Evolutionary conservation across 352 stramenopile species (phyloP).

Genomic region (Phytophthora chlamydospora): DNA sequence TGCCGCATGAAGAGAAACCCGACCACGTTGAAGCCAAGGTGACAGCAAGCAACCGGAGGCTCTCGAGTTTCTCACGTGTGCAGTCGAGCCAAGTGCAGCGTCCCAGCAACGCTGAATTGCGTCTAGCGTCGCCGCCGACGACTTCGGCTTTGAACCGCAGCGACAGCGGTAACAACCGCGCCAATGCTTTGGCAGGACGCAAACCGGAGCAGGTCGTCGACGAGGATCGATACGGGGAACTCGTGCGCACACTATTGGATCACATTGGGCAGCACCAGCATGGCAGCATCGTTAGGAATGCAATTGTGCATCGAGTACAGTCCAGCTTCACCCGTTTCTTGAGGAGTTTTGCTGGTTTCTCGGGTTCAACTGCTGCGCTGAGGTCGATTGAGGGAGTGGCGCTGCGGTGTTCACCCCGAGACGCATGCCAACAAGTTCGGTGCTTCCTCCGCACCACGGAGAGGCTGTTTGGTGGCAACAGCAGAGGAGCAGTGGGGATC

Average conservation of each 20-base stretch:
- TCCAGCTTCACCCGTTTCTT: constrained; percentile 21
- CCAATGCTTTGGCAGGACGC: background rate
- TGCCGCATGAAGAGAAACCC: constrained; percentile 5
- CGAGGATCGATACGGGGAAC: constrained; percentile 10
- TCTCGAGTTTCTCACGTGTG: constrained; percentile 28
- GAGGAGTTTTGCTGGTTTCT: constrained; percentile 17
- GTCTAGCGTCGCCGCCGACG: constrained; percentile 32
- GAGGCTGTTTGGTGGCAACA: constrained; percentile 20
- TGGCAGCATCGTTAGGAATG: constrained; percentile 4
- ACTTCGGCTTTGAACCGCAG: constrained; percentile 16
- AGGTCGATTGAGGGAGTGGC: constrained; percentile 1
- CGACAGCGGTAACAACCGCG: constrained; percentile 2
- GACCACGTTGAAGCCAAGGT: constrained; percentile 16
- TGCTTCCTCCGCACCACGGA: constrained; percentile 24
- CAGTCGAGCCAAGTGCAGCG: constrained; percentile 23
- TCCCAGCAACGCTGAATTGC: constrained; percentile 28
- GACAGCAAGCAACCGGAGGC: constrained; percentile 18
- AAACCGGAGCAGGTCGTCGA: constrained; percentile 2
- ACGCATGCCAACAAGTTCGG: constrained; percentile 16
- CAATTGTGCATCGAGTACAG: constrained; percentile 18
- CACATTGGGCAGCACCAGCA: constrained; percentile 16
- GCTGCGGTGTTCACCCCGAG: constrained; percentile 22
- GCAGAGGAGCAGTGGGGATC: background rate
- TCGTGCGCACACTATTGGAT: constrained; percentile 21
- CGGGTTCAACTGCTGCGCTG: background rate